Evolutionary conservation across 148 eudicot species (phyloP), one percentile per base, ranked within the genome.

Genomic region (Rhododendron henanense): DNA sequence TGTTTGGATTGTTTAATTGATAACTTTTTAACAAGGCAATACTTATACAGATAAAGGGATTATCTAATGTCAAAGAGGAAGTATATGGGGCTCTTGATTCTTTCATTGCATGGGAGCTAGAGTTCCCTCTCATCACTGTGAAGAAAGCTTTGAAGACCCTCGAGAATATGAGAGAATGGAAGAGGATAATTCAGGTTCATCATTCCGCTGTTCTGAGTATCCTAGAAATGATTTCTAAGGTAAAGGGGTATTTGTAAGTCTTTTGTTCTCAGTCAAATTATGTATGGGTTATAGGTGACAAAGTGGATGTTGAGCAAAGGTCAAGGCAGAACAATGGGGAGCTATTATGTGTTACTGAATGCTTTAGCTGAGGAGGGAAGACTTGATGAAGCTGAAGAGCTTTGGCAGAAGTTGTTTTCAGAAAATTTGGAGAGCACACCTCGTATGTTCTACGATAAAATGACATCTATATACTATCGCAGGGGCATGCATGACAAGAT

Each of bases 291-390:
- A 14, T 75, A 96, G 99, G 91, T 96, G 89, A 92, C 99, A 85
- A 96, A 96, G 90, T 96, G 99, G 99, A 96, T 96, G 99, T 84
- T 96, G 88, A 96, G 98, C 94, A 96, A 96, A 92, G 99, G 99
- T 85, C 99, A 96, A 89, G 99, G 99, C 41, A 92, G 91, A 88
- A 96, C 99, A 85, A 93, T 96, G 98, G 99, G 99, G 87, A 96
- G 93, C 87, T 93, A 95, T 89, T 94, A 86, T 85, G 88, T 88
- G 16, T 90, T 96, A 88, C 89, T 96, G 81, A 95, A 92, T 87
- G 99, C 99, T 74, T 93, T 96, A 81, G 93, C 92, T 25, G 95
- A 93, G 90, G 99, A 96, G 83, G 98, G 92, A 78, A 92, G 99
- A 89, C 88, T 96, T 83, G 99, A 96, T 33, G 99, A 96, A 90